Base-by-base conservation (phyloP, 2,329 filamentous ascomycete species). In the Fusarium domesticum region DNA sequence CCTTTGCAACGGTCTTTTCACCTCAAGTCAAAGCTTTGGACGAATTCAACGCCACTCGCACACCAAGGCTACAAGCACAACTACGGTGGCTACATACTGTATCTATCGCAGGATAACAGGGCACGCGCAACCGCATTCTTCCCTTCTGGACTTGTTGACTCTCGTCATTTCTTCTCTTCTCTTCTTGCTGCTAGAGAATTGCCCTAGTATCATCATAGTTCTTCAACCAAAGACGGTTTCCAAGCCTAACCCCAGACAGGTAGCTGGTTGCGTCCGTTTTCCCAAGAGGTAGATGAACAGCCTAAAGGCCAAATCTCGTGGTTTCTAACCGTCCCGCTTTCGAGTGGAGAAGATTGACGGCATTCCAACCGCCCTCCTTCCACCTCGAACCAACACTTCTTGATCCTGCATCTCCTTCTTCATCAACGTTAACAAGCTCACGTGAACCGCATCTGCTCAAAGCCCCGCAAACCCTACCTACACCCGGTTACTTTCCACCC, bases 261-360 rank as follows among this genome's bases (percentile, higher is more conserved):
- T 47, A 18, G 37, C 42, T 46, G 40, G 36, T 35, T 47, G 33
- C 51, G 42, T 37, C 47, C 35, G 15, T 49, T 43, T 47, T 37
- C 45, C 23, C 14, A 10, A 28, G 23, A 28, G 8, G 23, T 50
- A 54, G 42, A 47, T 54, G 37, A 12, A 23, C 20, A 23, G 20
- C 10, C 23, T 28, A 28, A 12, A 28, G 23, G 35, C 46, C 43
- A 48, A 28, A 40, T 41, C 53, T 53, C 49, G 53, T 56, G 51
- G 38, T 39, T n/a, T 42, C 51, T 35, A 19, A 36, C 50, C 48
- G 56, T 48, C 42, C 47, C 46, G 43, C 51, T 50, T 47, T 20
- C 36, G 30, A 45, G 56, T 59, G 56, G 56, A 59, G 52, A 59
- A 56, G 47, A 43, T 58, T 48, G 53, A 53, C 54, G 42, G 51